Conservation (phyloP, 306 rosid species). For the Prunus padus region DNA sequence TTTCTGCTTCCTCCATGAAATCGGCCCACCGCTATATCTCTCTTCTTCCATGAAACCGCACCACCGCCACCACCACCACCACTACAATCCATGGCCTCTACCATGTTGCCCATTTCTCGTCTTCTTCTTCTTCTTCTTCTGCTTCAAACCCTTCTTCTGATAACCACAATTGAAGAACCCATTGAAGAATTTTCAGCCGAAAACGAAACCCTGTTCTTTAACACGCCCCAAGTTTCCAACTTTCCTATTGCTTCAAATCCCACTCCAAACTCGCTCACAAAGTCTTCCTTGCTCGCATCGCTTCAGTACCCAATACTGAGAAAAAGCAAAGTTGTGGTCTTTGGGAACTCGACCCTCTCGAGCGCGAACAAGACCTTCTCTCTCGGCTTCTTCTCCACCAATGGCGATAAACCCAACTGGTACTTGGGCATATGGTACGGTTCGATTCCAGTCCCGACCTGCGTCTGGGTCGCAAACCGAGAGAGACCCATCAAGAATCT, state of each 20-base stretch:
- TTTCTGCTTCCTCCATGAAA: too few species aligned
- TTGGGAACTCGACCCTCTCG: conserved; percentile 34
- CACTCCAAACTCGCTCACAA: background rate
- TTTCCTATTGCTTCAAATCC: background rate
- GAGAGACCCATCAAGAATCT: conserved; percentile 30
- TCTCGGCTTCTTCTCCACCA: conserved; percentile 50
- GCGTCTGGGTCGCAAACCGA: conserved; percentile 76
- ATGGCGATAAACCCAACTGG: conserved; percentile 14
- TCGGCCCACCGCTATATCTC: too few species aligned
- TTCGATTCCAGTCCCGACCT: conserved; percentile 39
- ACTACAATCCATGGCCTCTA: background rate
- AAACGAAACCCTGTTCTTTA: background rate
- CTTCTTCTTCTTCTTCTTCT: conserved; percentile 22
- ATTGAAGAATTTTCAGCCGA: background rate
- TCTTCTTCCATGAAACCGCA: conserved; percentile 18
- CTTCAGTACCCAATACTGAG: background rate
- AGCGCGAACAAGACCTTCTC: conserved; percentile 54
- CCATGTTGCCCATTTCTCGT: conserved; percentile 18
- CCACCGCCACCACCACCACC: background rate
- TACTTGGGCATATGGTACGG: conserved; percentile 57
- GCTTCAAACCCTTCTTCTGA: background rate
- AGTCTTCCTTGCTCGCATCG: background rate
- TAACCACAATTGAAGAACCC: background rate
- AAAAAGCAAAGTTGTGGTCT: conserved; percentile 18
- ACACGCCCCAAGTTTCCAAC: background rate